Percentiles rank a stretch among this genome's conserved stretches.
Evolutionary conservation across 208 protist genomes (phyloP).

Genomic region (Acanthamoeba pearcei): DNA sequence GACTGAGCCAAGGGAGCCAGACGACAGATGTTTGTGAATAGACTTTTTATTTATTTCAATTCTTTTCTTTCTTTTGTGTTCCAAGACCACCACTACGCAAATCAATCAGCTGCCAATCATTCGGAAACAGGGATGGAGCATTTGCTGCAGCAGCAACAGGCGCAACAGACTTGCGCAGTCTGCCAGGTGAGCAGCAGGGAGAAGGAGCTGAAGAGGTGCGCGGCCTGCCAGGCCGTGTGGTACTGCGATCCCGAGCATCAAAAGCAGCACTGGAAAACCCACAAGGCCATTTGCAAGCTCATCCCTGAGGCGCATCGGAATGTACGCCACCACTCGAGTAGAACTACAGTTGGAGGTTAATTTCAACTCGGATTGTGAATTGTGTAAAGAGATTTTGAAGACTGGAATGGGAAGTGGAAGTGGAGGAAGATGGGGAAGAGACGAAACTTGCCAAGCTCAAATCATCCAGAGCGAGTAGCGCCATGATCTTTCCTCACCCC

Average conservation of each 20-base stretch:
- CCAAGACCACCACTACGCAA: background rate
- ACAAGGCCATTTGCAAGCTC: slow-evolving; percentile 71
- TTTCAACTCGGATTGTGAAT: background rate
- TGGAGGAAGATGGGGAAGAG: too few species aligned
- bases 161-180: slow-evolving; percentile 6
- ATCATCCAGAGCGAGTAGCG: background rate
- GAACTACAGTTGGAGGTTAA: background rate
- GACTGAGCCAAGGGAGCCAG: background rate
- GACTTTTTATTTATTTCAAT: background rate
- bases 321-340: background rate
- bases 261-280: slow-evolving; percentile 66
- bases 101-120: background rate
- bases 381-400: background rate
- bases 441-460: background rate
- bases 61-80: background rate
- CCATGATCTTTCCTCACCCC: background rate
- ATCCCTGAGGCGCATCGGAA: background rate
- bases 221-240: slow-evolving; percentile 39
- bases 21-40: background rate
- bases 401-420: background rate
- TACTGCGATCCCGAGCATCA: slow-evolving; percentile 52
- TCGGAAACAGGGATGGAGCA: background rate
- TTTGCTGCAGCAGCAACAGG: background rate
- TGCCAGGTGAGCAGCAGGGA: slow-evolving; percentile 5
- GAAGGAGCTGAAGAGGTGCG: slow-evolving; percentile 52